phyloP scores from a whole-genome alignment of 2,329 filamentous ascomycete genomes.

The Elsinoe ampelina region DNA sequence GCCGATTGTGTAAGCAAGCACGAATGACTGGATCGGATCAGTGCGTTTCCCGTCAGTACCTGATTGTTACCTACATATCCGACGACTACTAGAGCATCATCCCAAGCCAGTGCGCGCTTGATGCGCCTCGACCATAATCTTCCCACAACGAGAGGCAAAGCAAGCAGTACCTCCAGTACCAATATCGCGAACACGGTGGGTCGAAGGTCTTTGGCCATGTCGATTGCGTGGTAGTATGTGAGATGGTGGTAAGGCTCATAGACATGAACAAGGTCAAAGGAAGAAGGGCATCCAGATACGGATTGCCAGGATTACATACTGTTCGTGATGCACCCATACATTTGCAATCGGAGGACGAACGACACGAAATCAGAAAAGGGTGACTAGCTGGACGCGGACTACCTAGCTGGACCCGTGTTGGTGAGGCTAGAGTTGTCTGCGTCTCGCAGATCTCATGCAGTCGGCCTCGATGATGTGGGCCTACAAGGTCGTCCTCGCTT shows the following conservation, averaged over 20 bases:
- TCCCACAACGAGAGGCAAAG: not conserved
- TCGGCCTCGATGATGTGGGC: not conserved
- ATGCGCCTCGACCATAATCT: constrained; percentile 1
- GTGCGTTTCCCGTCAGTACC: not conserved
- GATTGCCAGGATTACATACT: not conserved
- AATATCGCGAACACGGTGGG: not conserved
- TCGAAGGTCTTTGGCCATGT: constrained; percentile 1
- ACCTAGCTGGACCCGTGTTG: not conserved
- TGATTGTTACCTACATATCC: not conserved
- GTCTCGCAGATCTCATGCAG: constrained; percentile 4
- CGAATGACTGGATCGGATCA: not conserved
- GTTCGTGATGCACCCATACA: not conserved
- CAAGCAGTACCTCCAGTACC: not conserved
- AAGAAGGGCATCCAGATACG: not conserved
- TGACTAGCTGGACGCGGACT: not conserved
- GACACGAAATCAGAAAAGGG: not conserved
- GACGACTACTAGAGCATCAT: not conserved
- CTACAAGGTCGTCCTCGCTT: not conserved
- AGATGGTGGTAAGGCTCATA: not conserved
- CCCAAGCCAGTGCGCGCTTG: not conserved
- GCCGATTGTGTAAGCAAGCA: not conserved
- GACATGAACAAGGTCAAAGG: not conserved
- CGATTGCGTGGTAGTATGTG: not conserved
- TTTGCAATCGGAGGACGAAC: not conserved
- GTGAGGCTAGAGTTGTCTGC: constrained; percentile 2